Conservation (phyloP, 2,329 filamentous ascomycete genomes). For the Zopfia rhizophila region DNA sequence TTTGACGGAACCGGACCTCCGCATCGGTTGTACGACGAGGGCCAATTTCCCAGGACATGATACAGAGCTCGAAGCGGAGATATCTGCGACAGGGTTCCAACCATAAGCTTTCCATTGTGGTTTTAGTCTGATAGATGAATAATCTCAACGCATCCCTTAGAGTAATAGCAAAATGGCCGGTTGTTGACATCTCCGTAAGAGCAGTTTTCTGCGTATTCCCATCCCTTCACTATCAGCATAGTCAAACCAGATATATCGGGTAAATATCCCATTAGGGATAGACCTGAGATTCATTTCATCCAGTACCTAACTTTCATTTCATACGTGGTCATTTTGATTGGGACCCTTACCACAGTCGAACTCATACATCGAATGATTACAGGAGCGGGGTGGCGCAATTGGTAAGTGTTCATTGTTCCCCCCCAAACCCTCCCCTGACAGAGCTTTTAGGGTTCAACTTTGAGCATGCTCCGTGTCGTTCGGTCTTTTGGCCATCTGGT, state of each 20-base stretch:
- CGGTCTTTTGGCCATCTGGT: conserved; percentile 56
- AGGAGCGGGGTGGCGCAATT: too few relatives aligned
- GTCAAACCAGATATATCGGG: conserved; percentile 19
- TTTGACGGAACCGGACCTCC: conserved; percentile 3
- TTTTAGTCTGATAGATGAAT: too few relatives aligned
- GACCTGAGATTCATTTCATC: conserved; percentile 53
- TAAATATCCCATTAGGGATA: conserved; percentile 46
- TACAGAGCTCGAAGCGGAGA: too few relatives aligned
- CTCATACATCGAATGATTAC: too few relatives aligned
- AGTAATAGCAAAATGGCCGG: too few relatives aligned
- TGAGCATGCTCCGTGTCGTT: conserved; percentile 39
- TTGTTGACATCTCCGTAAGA: too few relatives aligned
- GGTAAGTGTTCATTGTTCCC: conserved; percentile 71
- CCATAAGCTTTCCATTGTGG: too few relatives aligned
- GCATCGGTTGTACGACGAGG: conserved; percentile 8
- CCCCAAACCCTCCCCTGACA: conserved; percentile 8
- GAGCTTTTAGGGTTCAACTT: conserved; percentile 43
- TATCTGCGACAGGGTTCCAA: too few relatives aligned
- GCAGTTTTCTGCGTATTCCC: too few relatives aligned
- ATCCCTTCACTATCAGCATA: not conserved
- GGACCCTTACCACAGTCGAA: conserved; percentile 79
- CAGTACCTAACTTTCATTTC: conserved; percentile 70
- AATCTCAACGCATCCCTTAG: too few relatives aligned
- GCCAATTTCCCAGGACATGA: conserved; percentile 1
- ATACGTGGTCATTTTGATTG: conserved; percentile 74